Evolutionary conservation across 2,329 filamentous ascomycete species (phyloP).

Genomic region (Microsporum ferrugineum): DNA sequence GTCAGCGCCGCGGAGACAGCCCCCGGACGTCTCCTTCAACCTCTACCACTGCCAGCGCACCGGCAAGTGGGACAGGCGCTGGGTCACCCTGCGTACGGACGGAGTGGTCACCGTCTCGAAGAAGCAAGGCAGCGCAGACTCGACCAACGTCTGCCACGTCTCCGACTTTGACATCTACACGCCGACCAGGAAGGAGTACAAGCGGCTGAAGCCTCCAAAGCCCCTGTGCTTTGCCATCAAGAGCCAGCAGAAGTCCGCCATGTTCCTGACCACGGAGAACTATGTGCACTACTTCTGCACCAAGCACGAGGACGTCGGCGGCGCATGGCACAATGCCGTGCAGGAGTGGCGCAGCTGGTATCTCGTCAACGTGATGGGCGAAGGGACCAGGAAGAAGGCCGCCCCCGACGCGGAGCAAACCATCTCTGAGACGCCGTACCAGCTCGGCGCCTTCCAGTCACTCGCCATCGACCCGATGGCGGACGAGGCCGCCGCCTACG

Average conservation of each 20-base stretch:
- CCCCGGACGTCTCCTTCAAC: conserved; percentile 55
- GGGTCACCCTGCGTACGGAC: conserved; percentile 58
- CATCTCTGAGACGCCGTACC: conserved; percentile 35
- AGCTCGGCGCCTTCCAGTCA: conserved; percentile 56
- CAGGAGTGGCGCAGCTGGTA: conserved; percentile 91
- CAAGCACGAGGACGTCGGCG: conserved; percentile 56
- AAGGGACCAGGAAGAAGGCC: conserved; percentile 33
- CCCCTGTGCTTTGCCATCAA: conserved; percentile 79
- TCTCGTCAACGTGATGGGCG: conserved; percentile 59
- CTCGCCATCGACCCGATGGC: conserved; percentile 49
- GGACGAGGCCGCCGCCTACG: conserved; percentile 42
- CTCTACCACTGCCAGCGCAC: conserved; percentile 71
- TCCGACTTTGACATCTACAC: conserved; percentile 89
- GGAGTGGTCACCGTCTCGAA: conserved; percentile 65
- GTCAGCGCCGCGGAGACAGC: conserved; percentile 52
- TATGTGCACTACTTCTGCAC: conserved; percentile 89
- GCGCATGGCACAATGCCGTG: conserved; percentile 58
- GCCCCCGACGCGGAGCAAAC: conserved; percentile 14
- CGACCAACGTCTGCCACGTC: conserved; percentile 63
- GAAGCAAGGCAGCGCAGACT: conserved; percentile 54
- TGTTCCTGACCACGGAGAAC: conserved; percentile 71
- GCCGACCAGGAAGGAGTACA: conserved; percentile 57
- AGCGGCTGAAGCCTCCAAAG: conserved; percentile 70
- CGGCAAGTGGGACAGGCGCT: conserved; percentile 82
- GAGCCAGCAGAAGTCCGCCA: conserved; percentile 75